phyloP scores from a whole-genome alignment of 2,329 filamentous ascomycete genomes.

The Pestalotiopsis sp. region DNA sequence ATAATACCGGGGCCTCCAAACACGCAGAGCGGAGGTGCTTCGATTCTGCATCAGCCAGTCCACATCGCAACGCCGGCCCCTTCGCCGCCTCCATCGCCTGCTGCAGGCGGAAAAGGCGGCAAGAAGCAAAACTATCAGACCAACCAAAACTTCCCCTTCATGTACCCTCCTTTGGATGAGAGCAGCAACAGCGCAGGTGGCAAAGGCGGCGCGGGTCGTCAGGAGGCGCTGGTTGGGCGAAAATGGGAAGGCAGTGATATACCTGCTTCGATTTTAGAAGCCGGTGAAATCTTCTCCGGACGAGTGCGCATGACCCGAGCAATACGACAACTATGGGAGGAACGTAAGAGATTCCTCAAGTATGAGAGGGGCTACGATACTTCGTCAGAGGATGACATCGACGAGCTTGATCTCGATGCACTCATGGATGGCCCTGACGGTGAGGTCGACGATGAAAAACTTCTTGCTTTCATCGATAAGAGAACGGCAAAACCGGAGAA shows the following conservation, averaged over 20 bases:
- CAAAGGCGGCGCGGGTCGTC: conserved; percentile 78
- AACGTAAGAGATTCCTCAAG: conserved; percentile 86
- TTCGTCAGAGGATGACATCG: conserved; percentile 43
- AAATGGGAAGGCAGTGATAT: conserved; percentile 95
- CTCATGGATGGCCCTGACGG: conserved; percentile 21
- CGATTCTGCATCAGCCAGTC: conserved; percentile 92
- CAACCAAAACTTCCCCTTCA: conserved; percentile 96
- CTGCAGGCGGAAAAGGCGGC: conserved; percentile 82
- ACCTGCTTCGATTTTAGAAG: conserved; percentile 91
- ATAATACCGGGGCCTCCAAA: conserved; percentile 59
- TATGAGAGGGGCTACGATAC: conserved; percentile 87
- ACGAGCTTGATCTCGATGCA: conserved; percentile 38
- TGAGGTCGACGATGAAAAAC: conserved; percentile 37
- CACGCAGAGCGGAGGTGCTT: conserved; percentile 60
- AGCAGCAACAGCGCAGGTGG: conserved; percentile 88
- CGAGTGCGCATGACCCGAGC: conserved; percentile 89
- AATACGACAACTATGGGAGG: conserved; percentile 92
- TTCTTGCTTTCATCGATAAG: conserved; percentile 41
- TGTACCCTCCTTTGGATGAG: conserved; percentile 90
- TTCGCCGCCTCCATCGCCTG: conserved; percentile 89
- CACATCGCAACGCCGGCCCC: conserved; percentile 98
- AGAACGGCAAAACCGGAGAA: conserved; percentile 42
- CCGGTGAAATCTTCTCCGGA: conserved; percentile 86
- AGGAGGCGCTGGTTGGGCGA: conserved; percentile 77
- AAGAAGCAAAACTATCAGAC: conserved; percentile 99